Conservation (phyloP, 257 asterid genomes). For the Penstemon eatonii region DNA sequence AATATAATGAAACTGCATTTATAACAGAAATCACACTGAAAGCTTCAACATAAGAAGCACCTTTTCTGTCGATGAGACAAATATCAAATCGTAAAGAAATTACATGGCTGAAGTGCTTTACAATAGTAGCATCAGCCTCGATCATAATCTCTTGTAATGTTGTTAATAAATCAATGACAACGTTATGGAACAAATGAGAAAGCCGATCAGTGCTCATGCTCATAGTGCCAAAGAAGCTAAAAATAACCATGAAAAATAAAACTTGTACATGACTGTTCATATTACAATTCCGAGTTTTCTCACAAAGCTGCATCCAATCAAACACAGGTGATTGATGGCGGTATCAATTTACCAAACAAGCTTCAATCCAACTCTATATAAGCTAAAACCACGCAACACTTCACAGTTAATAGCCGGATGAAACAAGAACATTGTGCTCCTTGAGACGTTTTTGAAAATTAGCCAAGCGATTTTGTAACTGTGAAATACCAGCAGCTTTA, state of each 20-base stretch:
- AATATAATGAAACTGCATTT: not conserved
- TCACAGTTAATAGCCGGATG: constrained; percentile 59
- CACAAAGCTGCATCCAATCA: constrained; percentile 18
- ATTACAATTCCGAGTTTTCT: not conserved
- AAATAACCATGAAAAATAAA: constrained; percentile 21
- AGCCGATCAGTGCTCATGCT: constrained; percentile 18
- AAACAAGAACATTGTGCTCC: constrained; percentile 85
- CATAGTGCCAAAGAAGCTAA: constrained; percentile 18
- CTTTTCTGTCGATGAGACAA: constrained; percentile 22
- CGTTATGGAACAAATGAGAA: constrained; percentile 29
- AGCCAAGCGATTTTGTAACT: constrained; percentile 82
- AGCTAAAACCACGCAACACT: constrained; percentile 19
- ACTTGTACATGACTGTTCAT: constrained; percentile 19
- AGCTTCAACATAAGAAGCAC: constrained; percentile 22
- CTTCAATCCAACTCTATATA: constrained; percentile 20
- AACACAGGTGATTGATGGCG: constrained; percentile 12
- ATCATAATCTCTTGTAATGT: constrained; percentile 25
- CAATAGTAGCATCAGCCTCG: constrained; percentile 38
- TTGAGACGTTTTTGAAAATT: constrained; percentile 75
- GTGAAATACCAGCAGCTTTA: constrained; percentile 81
- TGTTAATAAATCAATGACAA: constrained; percentile 29
- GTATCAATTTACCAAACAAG: constrained; percentile 23
- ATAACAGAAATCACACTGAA: constrained; percentile 9
- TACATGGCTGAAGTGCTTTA: constrained; percentile 39
- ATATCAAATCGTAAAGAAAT: constrained; percentile 28